Conservation (phyloP, 441 rosid species). For the Populus hybrid region DNA sequence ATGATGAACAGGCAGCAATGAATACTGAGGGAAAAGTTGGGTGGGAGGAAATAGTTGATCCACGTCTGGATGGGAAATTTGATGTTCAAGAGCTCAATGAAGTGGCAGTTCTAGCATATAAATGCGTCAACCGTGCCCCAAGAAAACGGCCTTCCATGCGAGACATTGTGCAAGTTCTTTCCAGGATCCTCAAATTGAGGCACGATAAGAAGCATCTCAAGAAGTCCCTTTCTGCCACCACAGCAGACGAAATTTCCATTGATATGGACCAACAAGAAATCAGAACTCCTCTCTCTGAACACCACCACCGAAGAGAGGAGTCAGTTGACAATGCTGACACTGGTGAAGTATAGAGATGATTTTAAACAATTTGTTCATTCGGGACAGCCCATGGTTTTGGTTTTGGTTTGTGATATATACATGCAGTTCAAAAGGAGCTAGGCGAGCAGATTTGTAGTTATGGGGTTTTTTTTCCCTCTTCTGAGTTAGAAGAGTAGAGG, state of each 20-base stretch:
- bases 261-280: constrained; percentile 48
- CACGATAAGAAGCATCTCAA: constrained; percentile 57
- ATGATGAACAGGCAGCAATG: constrained; percentile 76
- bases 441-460: constrained; percentile 18
- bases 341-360: constrained; percentile 35
- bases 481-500: constrained; percentile 16
- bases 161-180: constrained; percentile 82
- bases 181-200: constrained; percentile 61
- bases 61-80: constrained; percentile 67
- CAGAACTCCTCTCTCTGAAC: constrained; percentile 37
- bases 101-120: constrained; percentile 84
- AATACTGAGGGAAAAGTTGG: constrained; percentile 72
- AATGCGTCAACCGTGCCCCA: constrained; percentile 63
- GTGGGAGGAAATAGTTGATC: constrained; percentile 95
- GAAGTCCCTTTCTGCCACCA: constrained; percentile 41
- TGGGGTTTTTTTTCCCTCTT: background rate
- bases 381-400: constrained; percentile 5
- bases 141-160: constrained; percentile 89
- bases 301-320: constrained; percentile 54
- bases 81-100: constrained; percentile 76
- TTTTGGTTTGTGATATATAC: constrained; percentile 21
- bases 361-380: constrained; percentile 14
- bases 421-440: constrained; percentile 20
- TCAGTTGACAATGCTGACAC: constrained; percentile 68
- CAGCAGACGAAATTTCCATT: constrained; percentile 43